Conservation (phyloP, 352 stramenopile species). For the Globisporangium nodosum region DNA sequence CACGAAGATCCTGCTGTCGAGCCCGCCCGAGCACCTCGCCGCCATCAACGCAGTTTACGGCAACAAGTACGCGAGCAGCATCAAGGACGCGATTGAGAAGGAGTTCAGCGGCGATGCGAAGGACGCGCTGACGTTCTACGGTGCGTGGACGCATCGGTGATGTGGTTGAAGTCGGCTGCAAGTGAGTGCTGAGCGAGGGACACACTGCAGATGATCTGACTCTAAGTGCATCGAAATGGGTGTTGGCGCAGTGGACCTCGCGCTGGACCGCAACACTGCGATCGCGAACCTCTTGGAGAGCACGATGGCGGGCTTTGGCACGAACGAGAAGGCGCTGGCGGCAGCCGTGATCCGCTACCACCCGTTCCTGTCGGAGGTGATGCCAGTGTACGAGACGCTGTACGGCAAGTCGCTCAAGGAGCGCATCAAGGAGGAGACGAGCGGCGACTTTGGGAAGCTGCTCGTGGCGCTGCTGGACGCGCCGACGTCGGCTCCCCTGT, state of each 20-base stretch:
- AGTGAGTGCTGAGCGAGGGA: background rate
- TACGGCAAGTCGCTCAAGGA: slow-evolving; percentile 58
- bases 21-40: slow-evolving; percentile 50
- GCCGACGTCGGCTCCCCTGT: slow-evolving; percentile 12
- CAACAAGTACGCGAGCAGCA: slow-evolving; percentile 51
- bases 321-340: slow-evolving; percentile 58
- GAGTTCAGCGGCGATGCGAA: slow-evolving; percentile 62
- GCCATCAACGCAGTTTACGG: slow-evolving; percentile 54
- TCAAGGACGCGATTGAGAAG: slow-evolving; percentile 51
- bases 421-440: slow-evolving; percentile 45
- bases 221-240: no score
- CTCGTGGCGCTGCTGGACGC: slow-evolving; percentile 51
- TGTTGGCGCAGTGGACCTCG: slow-evolving; percentile 29
- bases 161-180: background rate
- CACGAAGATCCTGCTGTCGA: slow-evolving; percentile 53
- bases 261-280: slow-evolving; percentile 49
- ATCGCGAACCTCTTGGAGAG: slow-evolving; percentile 57
- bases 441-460: slow-evolving; percentile 58
- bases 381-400: slow-evolving; percentile 43
- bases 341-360: slow-evolving; percentile 69
- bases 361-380: slow-evolving; percentile 44
- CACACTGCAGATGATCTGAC: no score
- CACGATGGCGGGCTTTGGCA: slow-evolving; percentile 66
- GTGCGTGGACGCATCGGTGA: slow-evolving; percentile 12
- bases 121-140: slow-evolving; percentile 47